These are phyloP conservation scores for Seiridium cupressi DNA, from an alignment of 2,329 filamentous ascomycete genomes.

Conservation along the genomic window DNA sequence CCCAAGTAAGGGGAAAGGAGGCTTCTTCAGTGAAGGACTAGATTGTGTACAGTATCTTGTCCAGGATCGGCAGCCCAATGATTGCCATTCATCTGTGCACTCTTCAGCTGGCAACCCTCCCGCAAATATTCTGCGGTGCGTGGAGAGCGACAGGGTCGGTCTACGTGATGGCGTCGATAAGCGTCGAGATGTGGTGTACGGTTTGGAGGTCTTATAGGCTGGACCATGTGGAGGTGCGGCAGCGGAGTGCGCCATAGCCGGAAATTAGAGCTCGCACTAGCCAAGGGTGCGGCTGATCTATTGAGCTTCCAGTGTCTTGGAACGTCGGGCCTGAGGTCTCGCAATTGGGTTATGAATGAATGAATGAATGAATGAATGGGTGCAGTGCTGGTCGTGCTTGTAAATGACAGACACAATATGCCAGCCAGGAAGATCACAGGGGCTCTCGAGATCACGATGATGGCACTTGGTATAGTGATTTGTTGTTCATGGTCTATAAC, in stretches of 20 bases:
- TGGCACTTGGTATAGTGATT: not conserved
- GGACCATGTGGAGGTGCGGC: not conserved
- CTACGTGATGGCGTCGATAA: not conserved
- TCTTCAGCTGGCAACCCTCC: not conserved
- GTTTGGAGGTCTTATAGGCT: not conserved
- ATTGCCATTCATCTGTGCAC: no score
- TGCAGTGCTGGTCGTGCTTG: no score
- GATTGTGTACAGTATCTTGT: no score
- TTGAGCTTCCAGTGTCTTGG: not conserved
- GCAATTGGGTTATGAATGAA: no score
- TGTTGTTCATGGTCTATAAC: not conserved
- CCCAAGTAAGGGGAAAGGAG: no score
- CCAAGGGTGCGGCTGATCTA: not conserved
- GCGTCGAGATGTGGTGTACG: not conserved
- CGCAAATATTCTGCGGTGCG: not conserved
- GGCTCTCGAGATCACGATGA: not conserved
- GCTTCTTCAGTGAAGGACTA: no score
- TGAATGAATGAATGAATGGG: no score
- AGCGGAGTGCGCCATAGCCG: not conserved
- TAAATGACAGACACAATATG: no score
- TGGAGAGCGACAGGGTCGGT: not conserved
- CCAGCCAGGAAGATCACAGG: no score
- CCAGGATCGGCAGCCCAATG: no score
- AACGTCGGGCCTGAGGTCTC: no score
- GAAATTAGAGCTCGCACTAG: not conserved